Evolutionary conservation across 306 rosid genomes (phyloP).

Genomic region (Prunus campanulata): DNA sequence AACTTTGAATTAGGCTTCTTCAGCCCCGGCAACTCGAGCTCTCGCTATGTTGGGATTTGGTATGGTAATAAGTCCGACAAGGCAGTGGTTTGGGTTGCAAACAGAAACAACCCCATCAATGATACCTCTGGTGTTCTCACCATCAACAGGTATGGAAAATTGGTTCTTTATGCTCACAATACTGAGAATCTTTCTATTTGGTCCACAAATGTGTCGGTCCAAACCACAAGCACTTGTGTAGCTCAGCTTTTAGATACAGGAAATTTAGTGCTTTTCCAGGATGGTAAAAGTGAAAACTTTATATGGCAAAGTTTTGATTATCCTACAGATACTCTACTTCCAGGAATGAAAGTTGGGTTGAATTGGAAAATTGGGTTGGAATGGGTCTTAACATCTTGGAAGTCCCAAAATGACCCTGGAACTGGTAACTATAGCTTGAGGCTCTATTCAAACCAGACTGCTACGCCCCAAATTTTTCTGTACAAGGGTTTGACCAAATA

Average conservation of each 20-base stretch:
- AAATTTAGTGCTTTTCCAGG: constrained; percentile 8
- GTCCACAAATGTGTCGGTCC: constrained; percentile 2
- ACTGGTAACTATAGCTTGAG: background rate
- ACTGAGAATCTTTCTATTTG: background rate
- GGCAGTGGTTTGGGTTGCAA: constrained; percentile 63
- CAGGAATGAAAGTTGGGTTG: constrained; percentile 15
- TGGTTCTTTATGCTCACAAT: background rate
- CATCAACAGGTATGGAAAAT: constrained; percentile 1
- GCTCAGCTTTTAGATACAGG: constrained; percentile 19
- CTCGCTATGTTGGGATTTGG: too few relatives aligned
- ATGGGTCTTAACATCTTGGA: constrained; percentile 9
- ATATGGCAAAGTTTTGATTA: constrained; percentile 47
- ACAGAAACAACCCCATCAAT: constrained; percentile 38
- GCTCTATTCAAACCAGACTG: background rate
- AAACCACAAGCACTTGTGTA: background rate
- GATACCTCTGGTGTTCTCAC: constrained; percentile 19
- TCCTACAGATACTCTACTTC: constrained; percentile 34
- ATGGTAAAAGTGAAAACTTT: background rate
- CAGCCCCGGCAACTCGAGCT: too few relatives aligned
- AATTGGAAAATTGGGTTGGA: background rate
- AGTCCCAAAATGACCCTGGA: background rate
- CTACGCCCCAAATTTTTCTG: background rate
- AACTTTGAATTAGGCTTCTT: too few relatives aligned
- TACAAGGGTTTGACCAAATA: background rate
- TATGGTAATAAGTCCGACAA: background rate